Evolutionary conservation across 208 protist species (phyloP), one percentile per base, ranked within the genome.

Genomic region (Spongospora subterranea): DNA sequence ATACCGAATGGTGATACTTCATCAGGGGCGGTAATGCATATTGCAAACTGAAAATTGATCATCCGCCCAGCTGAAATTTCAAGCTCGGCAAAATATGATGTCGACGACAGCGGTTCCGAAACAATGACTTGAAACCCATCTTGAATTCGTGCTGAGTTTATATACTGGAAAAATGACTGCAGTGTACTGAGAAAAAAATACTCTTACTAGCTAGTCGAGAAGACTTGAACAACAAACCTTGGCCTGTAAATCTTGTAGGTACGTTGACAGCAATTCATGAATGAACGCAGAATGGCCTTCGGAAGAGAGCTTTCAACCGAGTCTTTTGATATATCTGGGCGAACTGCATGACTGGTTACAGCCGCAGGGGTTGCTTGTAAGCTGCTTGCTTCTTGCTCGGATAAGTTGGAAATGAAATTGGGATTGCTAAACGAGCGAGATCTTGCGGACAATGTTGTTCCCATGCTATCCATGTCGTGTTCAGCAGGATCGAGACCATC

Each of bases 381-480:
- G n/a, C n/a, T n/a, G n/a, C n/a, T n/a, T n/a, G n/a, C n/a, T n/a
- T n/a, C n/a, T n/a, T n/a, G n/a, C n/a, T n/a, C n/a, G n/a, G n/a
- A n/a, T n/a, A n/a, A n/a, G n/a, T n/a, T n/a, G n/a, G n/a, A n/a
- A n/a, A n/a, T n/a, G 6, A 82, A n/a, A 82, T 82, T 35, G 35
- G 71, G 71, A 82, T 6, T 82, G 71, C 71, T 82, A 45, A 35
- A 6, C 17, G 71, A 82, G 13, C 71, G 71, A 60, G 50, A 60
- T 24, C 6, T 60, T 24, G 24, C 13, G 50, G 50, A 24, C 50
- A 24, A 60, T 60, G 50, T 24, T 60, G 50, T 60, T 29, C n/a
- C n/a, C n/a, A n/a, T n/a, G n/a, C n/a, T n/a, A n/a, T n/a, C n/a
- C n/a, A n/a, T n/a, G n/a, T n/a, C n/a, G n/a, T n/a, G n/a, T n/a